Evolutionary conservation across 2,329 filamentous ascomycete genomes (phyloP).

Genomic region (Phialophora macrospora): DNA sequence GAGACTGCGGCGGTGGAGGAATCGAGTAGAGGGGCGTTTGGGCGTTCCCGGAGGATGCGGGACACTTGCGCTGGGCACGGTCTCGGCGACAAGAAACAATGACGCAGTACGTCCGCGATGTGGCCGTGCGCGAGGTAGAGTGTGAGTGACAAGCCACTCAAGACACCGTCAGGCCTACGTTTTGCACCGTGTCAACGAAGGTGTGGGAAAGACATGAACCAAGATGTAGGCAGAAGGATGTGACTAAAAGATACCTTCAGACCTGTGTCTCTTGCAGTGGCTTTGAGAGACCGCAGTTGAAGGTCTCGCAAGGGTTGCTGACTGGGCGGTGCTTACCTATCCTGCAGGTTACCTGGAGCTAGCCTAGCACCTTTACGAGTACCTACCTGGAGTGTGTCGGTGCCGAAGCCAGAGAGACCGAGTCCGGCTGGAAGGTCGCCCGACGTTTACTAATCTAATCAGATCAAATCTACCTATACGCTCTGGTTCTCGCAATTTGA

Average conservation of each 20-base stretch:
- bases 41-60: constrained; percentile 4
- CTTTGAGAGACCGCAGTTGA: constrained; percentile 12
- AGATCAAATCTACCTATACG: constrained; percentile 14
- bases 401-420: neutral
- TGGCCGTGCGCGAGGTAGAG: constrained; percentile 1
- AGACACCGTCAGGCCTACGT: neutral
- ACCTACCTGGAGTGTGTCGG: neutral
- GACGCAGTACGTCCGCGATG: constrained; percentile 16
- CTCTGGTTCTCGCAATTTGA: neutral
- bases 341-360: neutral
- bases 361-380: neutral
- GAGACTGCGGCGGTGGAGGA: constrained; percentile 2
- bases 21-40: constrained; percentile 11
- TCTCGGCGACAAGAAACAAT: constrained; percentile 17
- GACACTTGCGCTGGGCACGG: constrained; percentile 11
- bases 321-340: constrained; percentile 20
- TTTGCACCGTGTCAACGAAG: neutral
- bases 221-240: neutral
- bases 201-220: neutral
- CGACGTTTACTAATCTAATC: constrained; percentile 23
- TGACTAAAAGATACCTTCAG: neutral
- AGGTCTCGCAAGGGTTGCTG: constrained; percentile 10
- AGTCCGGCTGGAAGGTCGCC: constrained; percentile 7
- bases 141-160: neutral
- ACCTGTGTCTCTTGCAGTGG: neutral